phyloP scores from a whole-genome alignment of 2,329 filamentous ascomycete species.

The Cladosporium sp. region DNA sequence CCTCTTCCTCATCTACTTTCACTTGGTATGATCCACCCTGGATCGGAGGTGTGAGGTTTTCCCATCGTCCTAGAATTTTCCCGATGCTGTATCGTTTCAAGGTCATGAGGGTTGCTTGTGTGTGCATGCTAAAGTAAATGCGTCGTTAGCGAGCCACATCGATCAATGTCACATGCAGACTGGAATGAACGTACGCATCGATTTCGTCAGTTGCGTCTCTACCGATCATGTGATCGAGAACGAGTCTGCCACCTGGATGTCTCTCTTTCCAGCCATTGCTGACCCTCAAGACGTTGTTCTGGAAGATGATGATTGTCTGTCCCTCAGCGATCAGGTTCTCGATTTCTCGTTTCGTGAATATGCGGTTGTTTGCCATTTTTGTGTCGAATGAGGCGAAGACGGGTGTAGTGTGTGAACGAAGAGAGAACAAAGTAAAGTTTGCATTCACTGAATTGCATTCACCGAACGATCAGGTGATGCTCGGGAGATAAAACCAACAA shows the following conservation, averaged over 20 bases:
- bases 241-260: slow-evolving; percentile 57
- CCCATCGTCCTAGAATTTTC: slow-evolving; percentile 52
- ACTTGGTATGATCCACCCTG: slow-evolving; percentile 30
- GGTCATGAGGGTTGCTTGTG: slow-evolving; percentile 47
- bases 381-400: not conserved
- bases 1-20: slow-evolving; percentile 31
- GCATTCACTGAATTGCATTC: too few species aligned
- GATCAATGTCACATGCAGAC: not conserved
- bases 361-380: slow-evolving; percentile 19
- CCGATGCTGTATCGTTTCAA: slow-evolving; percentile 61
- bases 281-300: slow-evolving; percentile 52
- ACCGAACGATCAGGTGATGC: not conserved
- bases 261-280: slow-evolving; percentile 55
- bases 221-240: slow-evolving; percentile 63
- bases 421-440: not conserved
- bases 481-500: slow-evolving; percentile 1
- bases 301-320: slow-evolving; percentile 53
- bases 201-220: slow-evolving; percentile 58
- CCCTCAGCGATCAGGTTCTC: slow-evolving; percentile 53
- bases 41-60: slow-evolving; percentile 57
- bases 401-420: not conserved
- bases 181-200: slow-evolving; percentile 31
- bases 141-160: slow-evolving; percentile 9
- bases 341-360: slow-evolving; percentile 30
- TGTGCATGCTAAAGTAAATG: slow-evolving; percentile 49